These are phyloP conservation scores for Talaromyces ruber DNA, from an alignment of 495 filamentous ascomycete species.

Conservation along the genomic window DNA sequence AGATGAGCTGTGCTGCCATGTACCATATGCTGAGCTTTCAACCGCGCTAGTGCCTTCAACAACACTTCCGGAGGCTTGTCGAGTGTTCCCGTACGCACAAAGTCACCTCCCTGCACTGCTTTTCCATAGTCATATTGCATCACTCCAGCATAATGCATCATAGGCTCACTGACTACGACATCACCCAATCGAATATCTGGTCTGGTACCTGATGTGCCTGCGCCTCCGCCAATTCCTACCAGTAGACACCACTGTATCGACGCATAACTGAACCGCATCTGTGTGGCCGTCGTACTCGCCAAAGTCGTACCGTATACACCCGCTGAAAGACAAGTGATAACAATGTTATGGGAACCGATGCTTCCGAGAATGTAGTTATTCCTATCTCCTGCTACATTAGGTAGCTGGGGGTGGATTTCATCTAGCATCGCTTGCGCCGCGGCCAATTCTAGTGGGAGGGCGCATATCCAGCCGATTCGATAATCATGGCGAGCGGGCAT, in stretches of 20 bases:
- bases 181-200: neutral
- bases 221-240: neutral
- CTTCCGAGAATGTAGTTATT: conserved; percentile 36
- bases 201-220: neutral
- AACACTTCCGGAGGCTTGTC: conserved; percentile 18
- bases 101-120: conserved; percentile 8
- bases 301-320: conserved; percentile 12
- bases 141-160: conserved; percentile 6
- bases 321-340: conserved; percentile 18
- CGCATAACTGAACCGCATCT: neutral
- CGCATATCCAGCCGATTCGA: neutral
- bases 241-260: neutral
- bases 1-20: neutral
- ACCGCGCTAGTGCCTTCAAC: conserved; percentile 14
- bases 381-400: neutral
- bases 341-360: conserved; percentile 21
- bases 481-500: neutral
- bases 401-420: conserved; percentile 8
- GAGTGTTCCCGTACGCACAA: conserved; percentile 18
- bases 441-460: conserved; percentile 19
- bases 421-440: conserved; percentile 40
- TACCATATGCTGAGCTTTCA: conserved; percentile 13
- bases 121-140: neutral
- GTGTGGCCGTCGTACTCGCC: neutral
- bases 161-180: neutral